Percentiles rank a stretch among this genome's conserved stretches.
phyloP scores from a whole-genome alignment of 306 rosid genomes.

The Dryas octopetala region DNA sequence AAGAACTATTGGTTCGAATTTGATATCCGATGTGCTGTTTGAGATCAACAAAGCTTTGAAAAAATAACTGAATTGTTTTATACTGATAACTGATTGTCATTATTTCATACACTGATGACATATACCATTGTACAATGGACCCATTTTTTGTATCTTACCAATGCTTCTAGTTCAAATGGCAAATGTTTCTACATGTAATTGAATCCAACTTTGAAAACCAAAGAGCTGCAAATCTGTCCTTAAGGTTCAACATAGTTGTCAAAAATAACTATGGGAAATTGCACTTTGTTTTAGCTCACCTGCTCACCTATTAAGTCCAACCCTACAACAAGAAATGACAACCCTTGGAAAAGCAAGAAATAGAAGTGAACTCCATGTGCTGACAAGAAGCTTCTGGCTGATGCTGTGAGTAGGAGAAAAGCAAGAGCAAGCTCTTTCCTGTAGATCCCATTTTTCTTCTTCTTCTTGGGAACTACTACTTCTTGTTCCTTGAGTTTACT shows the following conservation, averaged over 20 bases:
- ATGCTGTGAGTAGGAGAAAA: conserved; percentile 82
- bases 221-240: conserved; percentile 27
- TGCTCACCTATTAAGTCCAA: conserved; percentile 98
- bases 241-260: conserved; percentile 26
- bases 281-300: conserved; percentile 47
- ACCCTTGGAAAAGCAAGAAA: conserved; percentile 92
- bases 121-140: conserved; percentile 41
- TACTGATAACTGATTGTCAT: neutral
- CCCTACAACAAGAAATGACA: conserved; percentile 84
- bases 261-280: conserved; percentile 19
- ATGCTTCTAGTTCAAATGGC: conserved; percentile 27
- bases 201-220: conserved; percentile 24
- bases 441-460: conserved; percentile 76
- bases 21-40: neutral
- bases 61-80: conserved; percentile 8
- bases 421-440: conserved; percentile 95
- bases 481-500: conserved; percentile 61
- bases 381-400: conserved; percentile 86
- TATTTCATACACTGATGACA: conserved; percentile 13
- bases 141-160: conserved; percentile 29
- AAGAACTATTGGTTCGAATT: too few relatives aligned
- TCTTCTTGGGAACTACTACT: conserved; percentile 36
- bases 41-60: neutral
- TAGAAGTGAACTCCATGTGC: conserved; percentile 97
- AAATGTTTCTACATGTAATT: conserved; percentile 27